phyloP scores from a whole-genome alignment of 306 rosid species.

The Rubus idaeus region DNA sequence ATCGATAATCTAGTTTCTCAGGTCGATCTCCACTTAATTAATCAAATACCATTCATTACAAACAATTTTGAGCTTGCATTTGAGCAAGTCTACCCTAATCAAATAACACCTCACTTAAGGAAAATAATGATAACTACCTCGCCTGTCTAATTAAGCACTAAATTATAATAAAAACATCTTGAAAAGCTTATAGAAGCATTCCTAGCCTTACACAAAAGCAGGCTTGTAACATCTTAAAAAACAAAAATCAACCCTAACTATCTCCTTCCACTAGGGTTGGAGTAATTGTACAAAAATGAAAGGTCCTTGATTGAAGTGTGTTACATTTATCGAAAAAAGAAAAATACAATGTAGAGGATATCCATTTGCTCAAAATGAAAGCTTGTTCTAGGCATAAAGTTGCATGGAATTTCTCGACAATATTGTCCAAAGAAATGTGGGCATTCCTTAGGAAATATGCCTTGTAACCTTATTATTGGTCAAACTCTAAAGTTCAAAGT shows the following conservation, averaged over 20 bases:
- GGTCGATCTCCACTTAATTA: too few species aligned
- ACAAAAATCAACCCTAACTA: not conserved
- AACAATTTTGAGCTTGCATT: not conserved
- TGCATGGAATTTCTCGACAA: conserved; percentile 16
- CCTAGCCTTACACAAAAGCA: not conserved
- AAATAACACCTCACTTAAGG: not conserved
- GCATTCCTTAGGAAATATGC: not conserved
- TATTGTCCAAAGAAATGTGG: not conserved
- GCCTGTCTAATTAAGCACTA: not conserved
- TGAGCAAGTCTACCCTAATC: not conserved
- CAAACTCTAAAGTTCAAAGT: not conserved
- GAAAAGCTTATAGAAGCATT: not conserved
- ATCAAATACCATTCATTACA: too few species aligned
- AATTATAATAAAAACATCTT: not conserved
- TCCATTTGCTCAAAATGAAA: not conserved
- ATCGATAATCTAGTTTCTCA: too few species aligned
- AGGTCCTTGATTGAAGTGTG: not conserved
- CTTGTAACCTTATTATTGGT: not conserved
- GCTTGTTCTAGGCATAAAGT: conserved; percentile 9
- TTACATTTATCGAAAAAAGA: not conserved
- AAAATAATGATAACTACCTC: not conserved
- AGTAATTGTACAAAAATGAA: not conserved
- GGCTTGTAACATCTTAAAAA: not conserved
- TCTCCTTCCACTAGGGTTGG: not conserved
- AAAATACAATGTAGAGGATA: not conserved